Base-by-base conservation (phyloP, 2,329 filamentous ascomycete genomes). In the Rutstroemia sp. region DNA sequence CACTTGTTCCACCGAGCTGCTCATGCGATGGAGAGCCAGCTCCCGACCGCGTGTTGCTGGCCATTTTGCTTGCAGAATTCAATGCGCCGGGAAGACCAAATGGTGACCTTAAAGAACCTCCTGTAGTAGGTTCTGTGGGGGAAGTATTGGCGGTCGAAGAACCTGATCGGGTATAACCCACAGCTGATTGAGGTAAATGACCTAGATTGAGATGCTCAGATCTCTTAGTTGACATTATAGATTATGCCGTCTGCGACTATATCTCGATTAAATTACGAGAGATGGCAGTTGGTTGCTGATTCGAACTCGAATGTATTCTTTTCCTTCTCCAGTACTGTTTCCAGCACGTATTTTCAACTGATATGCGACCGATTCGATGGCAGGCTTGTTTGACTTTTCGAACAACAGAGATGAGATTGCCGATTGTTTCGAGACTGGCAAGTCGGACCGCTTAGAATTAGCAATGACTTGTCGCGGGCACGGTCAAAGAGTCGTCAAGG, bases 11-110 rank as follows among this genome's bases (percentile, higher is more conserved):
- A 69, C 50, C 54, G 46, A 76, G 74, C 65, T 97, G 74, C 65
- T 97, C 94, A 77, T 96, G 92, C 74, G 92, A 96, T 67, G 94
- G 94, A 80, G 94, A 99, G 71, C 92, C 92, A 77, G 90, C 85
- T 78, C 92, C 91, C 69, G 92, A 88, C 76, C 92, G 82, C 67
- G 82, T 73, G 66, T 74, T 77, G 63, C 75, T 75, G 61, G 79
- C 73, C 79, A 86, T 83, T 70, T 83, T 84, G 67, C 74, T 73
- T 58, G 76, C 72, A 59, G 78, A 73, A 59, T 76, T 85, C 65
- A 89, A 74, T 58, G 81, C 78, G 66, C 82, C 82, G 49, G 86
- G 77, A 61, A 87, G 75, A 58, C 84, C 85, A 69, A 92, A 88
- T 21, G 89, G 83, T 62, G 89, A 87, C 73, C 90, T 85, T 64